Evolutionary conservation across 1,284 basidiomycete genomes (phyloP).

Genomic region (Moesziomyces globuligerus): DNA sequence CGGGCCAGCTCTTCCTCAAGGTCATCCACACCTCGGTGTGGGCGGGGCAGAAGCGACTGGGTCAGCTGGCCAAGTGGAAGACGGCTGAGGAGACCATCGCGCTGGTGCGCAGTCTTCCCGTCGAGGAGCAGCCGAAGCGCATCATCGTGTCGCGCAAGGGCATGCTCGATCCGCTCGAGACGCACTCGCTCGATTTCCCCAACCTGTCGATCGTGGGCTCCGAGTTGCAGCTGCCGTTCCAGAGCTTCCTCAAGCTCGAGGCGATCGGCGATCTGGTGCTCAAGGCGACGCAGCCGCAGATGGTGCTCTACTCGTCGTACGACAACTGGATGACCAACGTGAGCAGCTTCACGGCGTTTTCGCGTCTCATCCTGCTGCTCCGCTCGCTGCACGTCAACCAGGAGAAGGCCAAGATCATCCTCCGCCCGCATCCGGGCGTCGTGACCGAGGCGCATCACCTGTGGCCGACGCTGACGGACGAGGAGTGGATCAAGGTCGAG

Average conservation of each 20-base stretch:
- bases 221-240: slow-evolving; percentile 97
- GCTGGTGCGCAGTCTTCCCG: slow-evolving; percentile 92
- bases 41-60: slow-evolving; percentile 99
- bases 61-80: slow-evolving; percentile 99
- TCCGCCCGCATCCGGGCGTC: slow-evolving; percentile 72
- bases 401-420: slow-evolving; percentile 87
- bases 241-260: slow-evolving; percentile 99
- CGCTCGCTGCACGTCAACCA: slow-evolving; percentile 99
- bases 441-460: slow-evolving; percentile 97
- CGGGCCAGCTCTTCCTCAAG: slow-evolving; percentile 97
- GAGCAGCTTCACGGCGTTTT: slow-evolving; percentile 98
- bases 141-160: slow-evolving; percentile 99
- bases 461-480: slow-evolving; percentile 93
- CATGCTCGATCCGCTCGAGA: slow-evolving; percentile 91
- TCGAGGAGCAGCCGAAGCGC: slow-evolving; percentile 99
- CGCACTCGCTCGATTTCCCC: slow-evolving; percentile 97
- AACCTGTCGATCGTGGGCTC: slow-evolving; percentile 99
- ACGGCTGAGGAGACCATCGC: slow-evolving; percentile 99
- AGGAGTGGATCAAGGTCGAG: slow-evolving; percentile 99
- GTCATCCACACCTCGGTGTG: slow-evolving; percentile 99
- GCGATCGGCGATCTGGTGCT: slow-evolving; percentile 98
- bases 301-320: slow-evolving; percentile 98
- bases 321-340: slow-evolving; percentile 99
- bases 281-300: slow-evolving; percentile 97
- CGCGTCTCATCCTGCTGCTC: slow-evolving; percentile 91